Percentiles rank a stretch among this genome's conserved stretches.
Conservation (phyloP, 805 yeast species). For the Candida nanaspora region DNA sequence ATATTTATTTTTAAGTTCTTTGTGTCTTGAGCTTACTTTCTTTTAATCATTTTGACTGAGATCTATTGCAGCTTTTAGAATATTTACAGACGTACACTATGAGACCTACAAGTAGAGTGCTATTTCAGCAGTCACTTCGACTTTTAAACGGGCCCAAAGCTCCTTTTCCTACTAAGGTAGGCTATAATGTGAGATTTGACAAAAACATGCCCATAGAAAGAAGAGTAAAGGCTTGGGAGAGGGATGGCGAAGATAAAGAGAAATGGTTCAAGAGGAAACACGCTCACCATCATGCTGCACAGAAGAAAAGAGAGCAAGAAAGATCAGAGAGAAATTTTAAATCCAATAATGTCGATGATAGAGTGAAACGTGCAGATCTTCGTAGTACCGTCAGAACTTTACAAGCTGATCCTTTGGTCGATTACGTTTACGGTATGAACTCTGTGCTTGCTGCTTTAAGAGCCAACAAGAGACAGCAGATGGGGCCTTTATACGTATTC, state of each 20-base stretch:
- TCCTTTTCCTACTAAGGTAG: constrained; percentile 17
- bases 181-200: constrained; percentile 23
- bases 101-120: neutral
- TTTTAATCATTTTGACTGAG: no score
- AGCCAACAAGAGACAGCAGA: constrained; percentile 45
- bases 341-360: constrained; percentile 3
- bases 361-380: constrained; percentile 9
- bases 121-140: neutral
- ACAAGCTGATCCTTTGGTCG: constrained; percentile 41
- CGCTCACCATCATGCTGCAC: constrained; percentile 59
- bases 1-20: no score
- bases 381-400: constrained; percentile 6
- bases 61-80: no score
- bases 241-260: constrained; percentile 53
- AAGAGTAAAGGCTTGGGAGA: constrained; percentile 59
- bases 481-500: constrained; percentile 44
- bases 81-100: no score
- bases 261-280: constrained; percentile 53
- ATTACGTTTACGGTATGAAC: constrained; percentile 71
- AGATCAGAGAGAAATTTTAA: no score
- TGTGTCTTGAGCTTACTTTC: no score
- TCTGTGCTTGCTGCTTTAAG: constrained; percentile 66
- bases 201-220: constrained; percentile 34
- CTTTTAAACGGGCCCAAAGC: constrained; percentile 15
- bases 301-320: constrained; percentile 22